Evolutionary conservation across 202 grass and related monocot genomes (phyloP), one percentile per base, ranked within the genome.

Genomic region (Bolboschoenoplectus hybrid): DNA sequence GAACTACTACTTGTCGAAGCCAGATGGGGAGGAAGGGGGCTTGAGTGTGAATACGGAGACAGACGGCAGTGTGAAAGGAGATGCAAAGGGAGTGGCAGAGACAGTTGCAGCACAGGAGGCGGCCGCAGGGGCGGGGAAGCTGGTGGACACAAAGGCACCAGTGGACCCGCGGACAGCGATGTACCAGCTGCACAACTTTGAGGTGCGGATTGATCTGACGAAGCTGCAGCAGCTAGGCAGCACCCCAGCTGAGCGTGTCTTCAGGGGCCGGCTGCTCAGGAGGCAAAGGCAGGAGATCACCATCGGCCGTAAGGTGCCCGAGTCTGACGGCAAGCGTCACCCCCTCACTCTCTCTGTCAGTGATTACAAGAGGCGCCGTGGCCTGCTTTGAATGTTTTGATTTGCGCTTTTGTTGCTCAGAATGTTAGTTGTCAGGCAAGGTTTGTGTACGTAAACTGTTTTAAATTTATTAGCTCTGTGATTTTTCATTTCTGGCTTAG

Each of bases 211-310:
- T 82, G 95, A 93, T 49, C 87, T 98, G 69, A 85, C 91, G 56
- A 80, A 76, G 45, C 86, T 98, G 75, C 63, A 96, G 45, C 85
- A 91, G 60, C 93, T 90, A 71, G 96, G 96, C 32, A 92, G 90
- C 9, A 67, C 63, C 11, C 81, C 81, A 0, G 76, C 87, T 63
- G 91, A 96, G 83, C 91, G 93, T 39, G 90, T 95, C 77, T 92
- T 91, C 58, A 76, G 71, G 65, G 91, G 90, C 16, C 91, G 90
- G 66, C 89, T 98, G 89, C 89, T 88, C 4, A 94, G 93, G 82
- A 98, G 93, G 70, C 96, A 98, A 81, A 98, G 93, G 79, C 91
- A 92, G 83, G 96, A 98, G 81, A 86, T 87, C 17, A 90, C 88
- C 6, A 94, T 89, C 69, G 96, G 96, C 7, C 88, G 75, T 88